These are phyloP conservation scores for Hibiscus tridactylites DNA, from an alignment of 345 rosid species.

Conservation along the genomic window DNA sequence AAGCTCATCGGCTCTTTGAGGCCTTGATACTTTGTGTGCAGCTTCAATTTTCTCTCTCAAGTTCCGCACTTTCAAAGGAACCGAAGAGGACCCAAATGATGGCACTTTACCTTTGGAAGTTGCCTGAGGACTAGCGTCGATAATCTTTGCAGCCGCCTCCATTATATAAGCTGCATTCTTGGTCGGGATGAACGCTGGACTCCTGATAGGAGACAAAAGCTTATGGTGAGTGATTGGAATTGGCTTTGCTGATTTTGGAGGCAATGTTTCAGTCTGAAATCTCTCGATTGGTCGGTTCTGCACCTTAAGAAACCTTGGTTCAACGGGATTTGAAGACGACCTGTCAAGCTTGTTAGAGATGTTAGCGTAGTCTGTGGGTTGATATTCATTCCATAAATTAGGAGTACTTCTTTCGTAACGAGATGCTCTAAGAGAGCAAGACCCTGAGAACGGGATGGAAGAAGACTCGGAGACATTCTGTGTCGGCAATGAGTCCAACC, in stretches of 20 bases:
- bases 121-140: conserved; percentile 53
- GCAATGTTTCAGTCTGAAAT: conserved; percentile 73
- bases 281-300: conserved; percentile 51
- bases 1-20: conserved; percentile 25
- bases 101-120: conserved; percentile 33
- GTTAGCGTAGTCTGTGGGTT: conserved; percentile 28
- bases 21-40: conserved; percentile 36
- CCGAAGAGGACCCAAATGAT: conserved; percentile 41
- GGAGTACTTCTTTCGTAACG: conserved; percentile 21
- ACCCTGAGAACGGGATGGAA: conserved; percentile 27
- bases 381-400: conserved; percentile 32
- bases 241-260: conserved; percentile 69
- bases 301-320: conserved; percentile 31
- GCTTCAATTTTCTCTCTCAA: conserved; percentile 73
- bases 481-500: conserved; percentile 76
- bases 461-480: conserved; percentile 35
- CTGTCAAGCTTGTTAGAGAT: conserved; percentile 25
- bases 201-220: conserved; percentile 70
- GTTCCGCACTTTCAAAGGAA: conserved; percentile 65
- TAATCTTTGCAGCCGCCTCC: conserved; percentile 80
- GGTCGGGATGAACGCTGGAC: conserved; percentile 43
- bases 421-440: conserved; percentile 22
- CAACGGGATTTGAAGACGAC: conserved; percentile 25
- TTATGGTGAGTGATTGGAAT: conserved; percentile 51
- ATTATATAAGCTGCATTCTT: conserved; percentile 52